phyloP scores from a whole-genome alignment of 352 stramenopile species.

The Bremia lactucae region DNA sequence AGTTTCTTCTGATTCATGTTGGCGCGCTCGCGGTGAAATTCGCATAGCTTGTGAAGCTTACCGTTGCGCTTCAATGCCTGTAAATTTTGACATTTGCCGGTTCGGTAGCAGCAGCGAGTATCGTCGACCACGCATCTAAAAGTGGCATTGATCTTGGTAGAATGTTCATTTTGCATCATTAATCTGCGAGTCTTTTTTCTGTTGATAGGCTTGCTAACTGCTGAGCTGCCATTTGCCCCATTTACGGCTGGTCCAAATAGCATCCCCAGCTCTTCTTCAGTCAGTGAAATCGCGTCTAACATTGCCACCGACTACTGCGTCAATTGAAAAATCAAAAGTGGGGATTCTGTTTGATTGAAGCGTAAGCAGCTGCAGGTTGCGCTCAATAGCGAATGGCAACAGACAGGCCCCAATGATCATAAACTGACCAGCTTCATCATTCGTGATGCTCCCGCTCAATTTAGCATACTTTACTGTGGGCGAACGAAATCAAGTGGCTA shows the following conservation, averaged over 20 bases:
- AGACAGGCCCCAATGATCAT: slow-evolving; percentile 18
- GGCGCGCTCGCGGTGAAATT: slow-evolving; percentile 74
- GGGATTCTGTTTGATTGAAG: slow-evolving; percentile 16
- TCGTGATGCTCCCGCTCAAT: slow-evolving; percentile 1
- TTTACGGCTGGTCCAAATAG: slow-evolving; percentile 18
- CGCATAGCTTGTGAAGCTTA: slow-evolving; percentile 78
- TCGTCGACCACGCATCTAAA: slow-evolving; percentile 3
- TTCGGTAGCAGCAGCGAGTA: slow-evolving; percentile 64
- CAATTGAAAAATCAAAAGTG: slow-evolving; percentile 22
- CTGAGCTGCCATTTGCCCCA: slow-evolving; percentile 1
- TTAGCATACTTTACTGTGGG: slow-evolving; percentile 12
- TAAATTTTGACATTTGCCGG: slow-evolving; percentile 72
- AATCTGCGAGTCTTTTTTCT: slow-evolving; percentile 9
- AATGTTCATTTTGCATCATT: slow-evolving; percentile 5
- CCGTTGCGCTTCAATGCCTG: slow-evolving; percentile 75
- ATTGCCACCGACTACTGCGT: slow-evolving; percentile 8
- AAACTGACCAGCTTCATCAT: slow-evolving; percentile 10
- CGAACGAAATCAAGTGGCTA: slow-evolving; percentile 21
- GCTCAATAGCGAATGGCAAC: slow-evolving; percentile 13
- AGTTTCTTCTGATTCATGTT: slow-evolving; percentile 84
- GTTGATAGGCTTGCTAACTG: background rate
- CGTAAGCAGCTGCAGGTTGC: slow-evolving; percentile 13
- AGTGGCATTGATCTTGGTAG: too few species aligned
- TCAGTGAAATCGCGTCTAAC: slow-evolving; percentile 17
- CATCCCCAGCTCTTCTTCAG: slow-evolving; percentile 24